phyloP scores from a whole-genome alignment of 345 rosid species.

The Pistacia integerrima region DNA sequence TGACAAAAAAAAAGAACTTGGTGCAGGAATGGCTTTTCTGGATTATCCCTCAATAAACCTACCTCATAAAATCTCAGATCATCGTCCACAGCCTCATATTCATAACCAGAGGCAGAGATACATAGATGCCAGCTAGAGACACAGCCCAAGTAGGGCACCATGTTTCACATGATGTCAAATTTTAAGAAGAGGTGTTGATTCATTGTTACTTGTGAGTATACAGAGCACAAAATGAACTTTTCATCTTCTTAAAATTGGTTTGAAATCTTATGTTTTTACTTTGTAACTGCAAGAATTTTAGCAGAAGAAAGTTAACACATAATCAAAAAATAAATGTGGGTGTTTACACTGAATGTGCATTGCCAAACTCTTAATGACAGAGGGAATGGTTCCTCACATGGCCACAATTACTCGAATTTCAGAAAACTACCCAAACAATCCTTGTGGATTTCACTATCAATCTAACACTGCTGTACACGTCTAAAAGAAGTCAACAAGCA shows the following conservation, averaged over 20 bases:
- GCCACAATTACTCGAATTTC: slow-evolving; percentile 7
- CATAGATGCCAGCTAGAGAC: slow-evolving; percentile 4
- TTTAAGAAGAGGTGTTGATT: background rate
- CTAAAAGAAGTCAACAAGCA: background rate
- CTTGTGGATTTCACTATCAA: background rate
- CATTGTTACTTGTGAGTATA: background rate
- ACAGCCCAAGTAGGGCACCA: slow-evolving; percentile 8
- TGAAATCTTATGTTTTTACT: background rate
- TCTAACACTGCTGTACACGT: background rate
- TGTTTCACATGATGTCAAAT: background rate
- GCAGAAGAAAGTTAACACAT: background rate
- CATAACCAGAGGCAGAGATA: background rate
- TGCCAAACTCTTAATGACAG: background rate
- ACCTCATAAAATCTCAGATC: no score
- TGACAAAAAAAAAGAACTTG: background rate
- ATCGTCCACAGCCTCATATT: no score
- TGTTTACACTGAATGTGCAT: slow-evolving; percentile 2
- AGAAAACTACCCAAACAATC: slow-evolving; percentile 8
- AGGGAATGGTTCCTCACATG: slow-evolving; percentile 11
- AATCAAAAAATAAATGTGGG: background rate
- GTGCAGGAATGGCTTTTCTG: background rate
- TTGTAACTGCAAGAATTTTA: background rate
- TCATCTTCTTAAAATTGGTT: background rate
- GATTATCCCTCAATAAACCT: background rate
- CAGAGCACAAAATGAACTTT: background rate